Conservation (phyloP, 306 rosid genomes). For the Citrullus amarus region DNA sequence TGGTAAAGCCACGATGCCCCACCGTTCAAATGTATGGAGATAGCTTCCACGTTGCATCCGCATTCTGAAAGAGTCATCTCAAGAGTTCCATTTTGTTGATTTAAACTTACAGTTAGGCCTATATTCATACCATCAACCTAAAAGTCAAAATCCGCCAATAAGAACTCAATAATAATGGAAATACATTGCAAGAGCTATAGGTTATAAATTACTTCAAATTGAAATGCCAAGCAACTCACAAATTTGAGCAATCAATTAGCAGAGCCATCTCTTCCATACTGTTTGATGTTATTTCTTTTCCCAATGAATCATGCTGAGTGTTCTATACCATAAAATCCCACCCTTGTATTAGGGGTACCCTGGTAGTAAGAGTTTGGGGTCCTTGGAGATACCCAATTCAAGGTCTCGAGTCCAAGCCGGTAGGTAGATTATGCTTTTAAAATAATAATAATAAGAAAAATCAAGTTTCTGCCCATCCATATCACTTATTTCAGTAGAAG, state of each 20-base stretch:
- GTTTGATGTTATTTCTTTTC: not conserved
- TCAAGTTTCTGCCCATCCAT: not conserved
- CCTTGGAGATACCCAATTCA: not conserved
- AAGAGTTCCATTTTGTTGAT: conserved; percentile 54
- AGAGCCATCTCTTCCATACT: not conserved
- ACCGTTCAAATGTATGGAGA: conserved; percentile 60
- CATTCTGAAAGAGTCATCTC: conserved; percentile 46
- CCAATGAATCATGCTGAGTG: not conserved
- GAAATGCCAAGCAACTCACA: not conserved
- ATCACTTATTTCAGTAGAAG: not conserved
- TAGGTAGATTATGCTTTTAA: not conserved
- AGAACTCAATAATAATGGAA: not conserved
- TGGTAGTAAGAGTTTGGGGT: not conserved
- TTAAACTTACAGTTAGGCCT: conserved; percentile 44
- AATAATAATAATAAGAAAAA: no score
- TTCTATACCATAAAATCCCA: not conserved
- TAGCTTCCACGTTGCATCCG: conserved; percentile 47
- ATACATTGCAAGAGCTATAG: not conserved
- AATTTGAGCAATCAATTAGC: conserved; percentile 1
- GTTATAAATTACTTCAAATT: not conserved
- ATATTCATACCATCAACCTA: conserved; percentile 67
- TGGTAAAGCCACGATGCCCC: conserved; percentile 93
- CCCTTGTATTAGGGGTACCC: not conserved
- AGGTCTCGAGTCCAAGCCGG: not conserved
- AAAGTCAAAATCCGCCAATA: conserved; percentile 17